These are phyloP conservation scores for Pedinophyceae sp. DNA, from an alignment of 139 green algal species.

Conservation along the genomic window DNA sequence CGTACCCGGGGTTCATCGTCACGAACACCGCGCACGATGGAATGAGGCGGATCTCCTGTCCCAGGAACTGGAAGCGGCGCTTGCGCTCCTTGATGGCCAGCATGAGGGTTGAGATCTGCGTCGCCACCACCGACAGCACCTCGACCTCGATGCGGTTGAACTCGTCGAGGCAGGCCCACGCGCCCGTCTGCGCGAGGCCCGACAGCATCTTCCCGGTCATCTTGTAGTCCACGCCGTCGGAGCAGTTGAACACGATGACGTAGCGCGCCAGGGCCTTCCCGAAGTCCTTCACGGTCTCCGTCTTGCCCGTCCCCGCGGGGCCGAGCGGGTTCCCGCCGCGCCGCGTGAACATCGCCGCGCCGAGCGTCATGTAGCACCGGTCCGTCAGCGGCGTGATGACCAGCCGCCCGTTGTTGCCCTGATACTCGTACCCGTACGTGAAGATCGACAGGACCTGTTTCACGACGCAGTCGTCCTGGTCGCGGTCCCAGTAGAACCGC, in stretches of 20 bases:
- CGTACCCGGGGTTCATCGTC: conserved; percentile 79
- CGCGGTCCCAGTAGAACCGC: conserved; percentile 68
- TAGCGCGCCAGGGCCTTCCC: conserved; percentile 62
- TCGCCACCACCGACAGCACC: conserved; percentile 67
- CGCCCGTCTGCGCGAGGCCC: conserved; percentile 60
- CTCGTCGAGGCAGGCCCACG: conserved; percentile 72
- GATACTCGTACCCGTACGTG: conserved; percentile 68
- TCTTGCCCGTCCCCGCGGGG: conserved; percentile 64
- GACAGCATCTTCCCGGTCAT: conserved; percentile 75
- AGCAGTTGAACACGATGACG: conserved; percentile 80
- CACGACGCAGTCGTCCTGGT: conserved; percentile 59
- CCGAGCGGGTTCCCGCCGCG: conserved; percentile 54
- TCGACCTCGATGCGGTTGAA: conserved; percentile 83
- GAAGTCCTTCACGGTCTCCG: conserved; percentile 63
- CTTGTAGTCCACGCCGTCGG: conserved; percentile 65
- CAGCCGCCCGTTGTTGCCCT: conserved; percentile 28
- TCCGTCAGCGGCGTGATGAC: conserved; percentile 33
- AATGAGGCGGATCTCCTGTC: conserved; percentile 61
- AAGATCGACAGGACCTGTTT: conserved; percentile 62
- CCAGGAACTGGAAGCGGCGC: conserved; percentile 56
- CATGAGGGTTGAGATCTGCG: conserved; percentile 63
- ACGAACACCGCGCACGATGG: conserved; percentile 68
- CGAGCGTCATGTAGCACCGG: conserved; percentile 69
- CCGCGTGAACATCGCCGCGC: conserved; percentile 56
- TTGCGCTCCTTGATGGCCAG: conserved; percentile 64